Evolutionary conservation across 2,329 filamentous ascomycete species (phyloP).

Genomic region (Decorospora gaudefroyi): DNA sequence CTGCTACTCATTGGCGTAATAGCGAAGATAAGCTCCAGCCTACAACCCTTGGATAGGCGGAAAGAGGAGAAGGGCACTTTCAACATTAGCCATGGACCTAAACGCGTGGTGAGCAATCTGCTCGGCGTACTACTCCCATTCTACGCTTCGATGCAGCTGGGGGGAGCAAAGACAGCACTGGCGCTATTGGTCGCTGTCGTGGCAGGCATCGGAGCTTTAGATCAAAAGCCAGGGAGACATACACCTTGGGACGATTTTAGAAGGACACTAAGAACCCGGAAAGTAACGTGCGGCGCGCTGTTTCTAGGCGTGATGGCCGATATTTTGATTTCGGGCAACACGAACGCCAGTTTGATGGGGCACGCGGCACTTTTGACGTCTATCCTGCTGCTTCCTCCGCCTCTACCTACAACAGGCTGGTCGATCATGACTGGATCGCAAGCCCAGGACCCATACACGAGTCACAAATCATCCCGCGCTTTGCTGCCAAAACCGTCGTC

Average conservation of each 20-base stretch:
- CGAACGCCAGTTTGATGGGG: conserved; percentile 47
- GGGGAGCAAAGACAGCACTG: conserved; percentile 59
- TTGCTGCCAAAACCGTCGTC: conserved; percentile 43
- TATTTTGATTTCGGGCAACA: conserved; percentile 29
- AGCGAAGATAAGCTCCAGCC: conserved; percentile 38
- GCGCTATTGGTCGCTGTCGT: conserved; percentile 54
- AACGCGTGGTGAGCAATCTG: conserved; percentile 42
- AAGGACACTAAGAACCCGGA: conserved; percentile 45
- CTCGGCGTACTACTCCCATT: conserved; percentile 57
- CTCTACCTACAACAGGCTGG: conserved; percentile 49
- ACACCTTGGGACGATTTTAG: conserved; percentile 38
- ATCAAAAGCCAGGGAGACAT: conserved; percentile 41
- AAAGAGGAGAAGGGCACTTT: conserved; percentile 32
- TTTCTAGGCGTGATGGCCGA: conserved; percentile 44
- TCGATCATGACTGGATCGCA: conserved; percentile 35
- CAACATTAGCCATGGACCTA: conserved; percentile 15
- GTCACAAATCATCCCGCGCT: conserved; percentile 26
- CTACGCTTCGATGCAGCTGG: conserved; percentile 60
- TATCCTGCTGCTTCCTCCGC: conserved; percentile 55
- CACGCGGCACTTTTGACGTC: conserved; percentile 55
- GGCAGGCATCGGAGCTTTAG: conserved; percentile 50
- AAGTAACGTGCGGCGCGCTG: conserved; percentile 45
- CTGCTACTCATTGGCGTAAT: conserved; percentile 52
- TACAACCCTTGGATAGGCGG: conserved; percentile 44
- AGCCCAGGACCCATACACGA: conserved; percentile 29